Percentiles rank a stretch among this genome's conserved stretches.
Evolutionary conservation across 176 grass and related monocot genomes (phyloP).

Genomic region (Oryza australiensis): DNA sequence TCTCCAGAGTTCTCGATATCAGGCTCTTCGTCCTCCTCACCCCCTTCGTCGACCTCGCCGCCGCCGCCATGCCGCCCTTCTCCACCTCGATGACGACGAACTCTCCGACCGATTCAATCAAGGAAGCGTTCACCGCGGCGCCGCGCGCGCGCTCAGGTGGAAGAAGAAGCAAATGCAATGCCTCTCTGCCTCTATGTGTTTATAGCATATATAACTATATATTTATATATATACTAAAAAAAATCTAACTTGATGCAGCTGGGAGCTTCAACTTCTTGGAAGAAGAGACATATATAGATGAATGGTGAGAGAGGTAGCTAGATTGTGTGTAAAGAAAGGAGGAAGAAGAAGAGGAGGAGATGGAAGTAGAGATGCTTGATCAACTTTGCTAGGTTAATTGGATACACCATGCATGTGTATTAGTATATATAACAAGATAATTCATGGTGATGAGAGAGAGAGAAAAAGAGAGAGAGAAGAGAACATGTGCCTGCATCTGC

Average conservation of each 20-base stretch:
- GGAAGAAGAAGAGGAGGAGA: not conserved
- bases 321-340: not conserved
- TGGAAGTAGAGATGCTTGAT: not conserved
- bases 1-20: constrained; percentile 54
- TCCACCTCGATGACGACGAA: too few species aligned
- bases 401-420: not conserved
- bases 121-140: not conserved
- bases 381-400: not conserved
- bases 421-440: not conserved
- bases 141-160: too few species aligned
- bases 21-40: constrained; percentile 38
- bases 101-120: not conserved
- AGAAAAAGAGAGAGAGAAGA: not conserved
- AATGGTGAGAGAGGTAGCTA: not conserved
- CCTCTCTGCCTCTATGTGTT: not conserved
- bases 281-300: not conserved
- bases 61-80: constrained; percentile 25
- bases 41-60: constrained; percentile 22
- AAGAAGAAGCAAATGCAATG: not conserved
- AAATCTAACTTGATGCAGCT: not conserved
- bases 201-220: not conserved
- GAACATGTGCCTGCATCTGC: not conserved
- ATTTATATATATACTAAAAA: not conserved
- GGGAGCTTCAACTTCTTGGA: constrained; percentile 1
- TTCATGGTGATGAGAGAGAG: not conserved